Base-by-base conservation (phyloP, 768 basidiomycete genomes). In the Kwoniella botswanensis region DNA sequence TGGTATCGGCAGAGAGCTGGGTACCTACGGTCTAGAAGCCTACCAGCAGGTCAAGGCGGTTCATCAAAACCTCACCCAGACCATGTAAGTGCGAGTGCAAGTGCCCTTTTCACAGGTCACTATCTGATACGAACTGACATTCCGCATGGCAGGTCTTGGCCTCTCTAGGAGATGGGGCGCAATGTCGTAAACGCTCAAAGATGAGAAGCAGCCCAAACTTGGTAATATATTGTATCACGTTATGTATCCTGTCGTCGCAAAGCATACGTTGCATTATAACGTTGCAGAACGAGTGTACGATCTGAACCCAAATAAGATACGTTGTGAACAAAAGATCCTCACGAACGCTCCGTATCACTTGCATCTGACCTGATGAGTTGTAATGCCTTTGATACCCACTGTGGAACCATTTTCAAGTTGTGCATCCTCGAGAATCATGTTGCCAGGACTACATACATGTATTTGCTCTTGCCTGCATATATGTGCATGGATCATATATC, bases 1-100 rank as follows among this genome's bases (percentile, higher is more conserved):
- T 41, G 92, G 92, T 60, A 89, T 92, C 12, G 92, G 92, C 12
- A 86, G 91, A 24, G 92, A 93, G 81, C 79, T 90, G 53, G 92
- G 91, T 41, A 88, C 91, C 68, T 90, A 92, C 81, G 92, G 90
- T 7, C 78, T 90, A 55, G 82, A 86, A 29, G 68, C 56, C 35
- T 91, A 90, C 80, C 89, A 89, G 2, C 86, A 88, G 73, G 87
- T 90, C 80, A 91, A 91, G 81, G 88, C 88, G 35, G 88, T 91
- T 1, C 89, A 90, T 65, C 85, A 90, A 71, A 90, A 90, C 82
- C 78, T 90, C 41, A 44, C 76, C 71, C 66, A 73, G 64, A 72
- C 58, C 1, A 69, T 75, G 74, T 71, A 50, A 57, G 72, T 7
- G 59, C 46, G 10, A 4, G 46, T 7, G 59, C 46, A 50, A 4